Evolutionary conservation across 1,284 basidiomycete species (phyloP).

Genomic region (Microstroma glucosiphilum): DNA sequence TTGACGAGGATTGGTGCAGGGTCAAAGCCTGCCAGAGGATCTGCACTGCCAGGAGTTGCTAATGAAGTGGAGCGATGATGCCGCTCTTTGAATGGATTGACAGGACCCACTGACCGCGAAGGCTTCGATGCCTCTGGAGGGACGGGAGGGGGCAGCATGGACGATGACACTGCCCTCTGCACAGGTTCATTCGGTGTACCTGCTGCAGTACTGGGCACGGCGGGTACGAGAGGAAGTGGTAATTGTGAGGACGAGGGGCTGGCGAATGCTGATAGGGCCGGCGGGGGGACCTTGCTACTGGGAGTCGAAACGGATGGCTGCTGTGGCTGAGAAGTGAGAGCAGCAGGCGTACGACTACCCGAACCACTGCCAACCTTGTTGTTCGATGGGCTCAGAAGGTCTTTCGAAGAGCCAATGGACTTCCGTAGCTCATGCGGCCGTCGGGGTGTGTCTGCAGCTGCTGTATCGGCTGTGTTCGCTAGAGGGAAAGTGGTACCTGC

Average conservation of each 20-base stretch:
- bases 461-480: neutral
- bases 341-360: neutral
- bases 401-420: neutral
- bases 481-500: neutral
- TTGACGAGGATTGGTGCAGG: slow-evolving; percentile 44
- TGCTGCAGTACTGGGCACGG: too few species aligned
- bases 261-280: neutral
- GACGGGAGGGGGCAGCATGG: slow-evolving; percentile 24
- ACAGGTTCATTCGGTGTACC: neutral
- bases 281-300: neutral
- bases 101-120: slow-evolving; percentile 19
- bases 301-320: slow-evolving; percentile 1
- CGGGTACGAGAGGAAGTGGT: too few species aligned
- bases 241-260: neutral
- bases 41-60: neutral
- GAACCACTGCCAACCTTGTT: neutral
- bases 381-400: neutral
- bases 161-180: slow-evolving; percentile 7
- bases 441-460: neutral
- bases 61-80: slow-evolving; percentile 16
- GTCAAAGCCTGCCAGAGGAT: slow-evolving; percentile 33
- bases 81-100: slow-evolving; percentile 11
- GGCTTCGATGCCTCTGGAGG: slow-evolving; percentile 25
- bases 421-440: neutral
- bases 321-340: neutral